phyloP scores from a whole-genome alignment of 164 flowering plant genomes.

The Piper betle region DNA sequence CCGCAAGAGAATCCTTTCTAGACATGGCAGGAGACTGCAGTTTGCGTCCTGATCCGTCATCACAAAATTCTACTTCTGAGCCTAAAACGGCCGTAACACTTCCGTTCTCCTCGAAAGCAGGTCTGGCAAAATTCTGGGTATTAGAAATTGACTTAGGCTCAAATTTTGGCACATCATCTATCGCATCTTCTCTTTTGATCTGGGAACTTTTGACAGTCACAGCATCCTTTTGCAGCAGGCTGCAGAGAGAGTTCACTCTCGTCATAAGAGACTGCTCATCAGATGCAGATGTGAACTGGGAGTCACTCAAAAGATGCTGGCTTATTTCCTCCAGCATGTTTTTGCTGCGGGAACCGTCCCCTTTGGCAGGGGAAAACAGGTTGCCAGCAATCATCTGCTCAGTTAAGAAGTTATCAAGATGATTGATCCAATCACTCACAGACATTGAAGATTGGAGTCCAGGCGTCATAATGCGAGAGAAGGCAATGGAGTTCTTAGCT shows the following conservation, averaged over 20 bases:
- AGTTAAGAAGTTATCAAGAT: conserved; percentile 48
- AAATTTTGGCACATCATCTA: conserved; percentile 5
- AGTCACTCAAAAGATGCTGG: conserved; percentile 50
- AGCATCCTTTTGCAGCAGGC: conserved; percentile 59
- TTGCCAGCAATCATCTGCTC: conserved; percentile 45
- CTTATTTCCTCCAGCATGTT: conserved; percentile 52
- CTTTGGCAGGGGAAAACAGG: conserved; percentile 22
- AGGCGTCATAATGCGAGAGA: too few relatives aligned
- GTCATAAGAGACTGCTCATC: conserved; percentile 72
- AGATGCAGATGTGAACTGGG: conserved; percentile 36
- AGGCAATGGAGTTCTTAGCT: too few relatives aligned
- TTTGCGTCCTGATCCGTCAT: conserved; percentile 26
- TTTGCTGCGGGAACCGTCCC: conserved; percentile 15
- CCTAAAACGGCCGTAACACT: conserved; percentile 5
- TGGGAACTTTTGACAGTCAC: conserved; percentile 19
- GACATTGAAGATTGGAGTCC: conserved; percentile 40
- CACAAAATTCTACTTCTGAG: conserved; percentile 9
- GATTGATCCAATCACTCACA: conserved; percentile 62
- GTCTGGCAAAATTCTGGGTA: too few relatives aligned
- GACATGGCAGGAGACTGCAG: conserved; percentile 30
- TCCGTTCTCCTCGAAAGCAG: conserved; percentile 4
- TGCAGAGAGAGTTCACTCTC: conserved; percentile 78
- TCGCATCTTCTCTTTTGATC: conserved; percentile 14
- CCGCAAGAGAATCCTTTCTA: conserved; percentile 75
- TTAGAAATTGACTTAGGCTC: neutral